Evolutionary conservation across 2,329 filamentous ascomycete species (phyloP), one percentile per base, ranked within the genome.

Genomic region (Stromatinia cepivora): DNA sequence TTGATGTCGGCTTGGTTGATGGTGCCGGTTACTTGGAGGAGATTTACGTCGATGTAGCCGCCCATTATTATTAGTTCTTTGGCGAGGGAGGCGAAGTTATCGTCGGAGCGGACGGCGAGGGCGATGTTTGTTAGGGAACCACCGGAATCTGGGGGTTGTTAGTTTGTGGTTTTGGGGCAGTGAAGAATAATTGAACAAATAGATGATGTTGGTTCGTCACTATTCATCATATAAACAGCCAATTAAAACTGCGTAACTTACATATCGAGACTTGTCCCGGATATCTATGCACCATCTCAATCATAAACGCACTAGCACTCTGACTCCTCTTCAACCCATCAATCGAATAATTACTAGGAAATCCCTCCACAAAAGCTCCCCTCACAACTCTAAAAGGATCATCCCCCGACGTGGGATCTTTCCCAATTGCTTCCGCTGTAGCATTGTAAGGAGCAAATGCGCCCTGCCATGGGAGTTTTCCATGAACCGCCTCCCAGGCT

Each of bases 21-120:
- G 42, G 72, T 73, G 5, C 77, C 77, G 0, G 75, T 77, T 6
- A 75, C 76, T 73, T 78, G 70, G 52, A 79, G 72, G 57, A 82
- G 75, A 34, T 79, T 81, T 7, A 79, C 76, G 73, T 85, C 83
- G 31, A 84, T 73, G 72, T 83, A 85, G 2, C 83, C 82, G 66
- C 84, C 83, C 83, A 85, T 85, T 65, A 85, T 79, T 36, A 84
- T 78, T 4, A 85, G 76, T 42, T 82, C 81, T 72, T 82, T 83
- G 7, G 82, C 79, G 61, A 82, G 75, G 34, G 77, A 78, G 1
- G 83, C 82, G 73, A 85, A 85, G 15, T 78, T 75, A 4, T 81
- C 76, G 74, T 85, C 82, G 73, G 83, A 76, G 8, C 81, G 79
- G 34, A 81, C 77, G 1, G 83, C 83, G 63, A 84, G 73, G 3